Conservation (phyloP, 768 basidiomycete species). For the Cyclocybe cylindracea region DNA sequence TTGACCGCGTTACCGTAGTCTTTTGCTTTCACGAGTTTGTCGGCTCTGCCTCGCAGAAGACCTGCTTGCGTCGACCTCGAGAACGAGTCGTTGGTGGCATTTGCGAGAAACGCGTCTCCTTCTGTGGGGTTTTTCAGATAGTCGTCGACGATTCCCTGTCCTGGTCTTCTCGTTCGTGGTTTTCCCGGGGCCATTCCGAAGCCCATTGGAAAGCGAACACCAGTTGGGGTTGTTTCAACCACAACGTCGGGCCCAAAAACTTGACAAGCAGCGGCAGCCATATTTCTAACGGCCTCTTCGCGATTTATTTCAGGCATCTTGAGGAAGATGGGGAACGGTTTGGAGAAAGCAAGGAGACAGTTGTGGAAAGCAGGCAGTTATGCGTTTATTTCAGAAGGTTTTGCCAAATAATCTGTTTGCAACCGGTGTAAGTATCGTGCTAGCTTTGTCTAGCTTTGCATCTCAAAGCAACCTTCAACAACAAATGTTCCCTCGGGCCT, state of each 20-base stretch:
- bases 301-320: no score
- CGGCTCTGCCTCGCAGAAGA: background rate
- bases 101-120: background rate
- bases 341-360: no score
- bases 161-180: background rate
- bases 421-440: no score
- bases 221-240: background rate
- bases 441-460: no score
- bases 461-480: no score
- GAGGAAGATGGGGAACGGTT: no score
- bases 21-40: background rate
- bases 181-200: no score
- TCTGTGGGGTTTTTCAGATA: background rate
- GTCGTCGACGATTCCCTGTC: background rate
- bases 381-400: no score
- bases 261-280: background rate
- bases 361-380: no score
- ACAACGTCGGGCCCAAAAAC: constrained; percentile 1
- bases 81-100: background rate
- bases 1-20: background rate
- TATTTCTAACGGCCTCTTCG: background rate
- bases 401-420: no score
- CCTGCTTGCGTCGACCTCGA: background rate
- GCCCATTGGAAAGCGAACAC: background rate
- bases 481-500: no score